Conservation (phyloP, 2,329 filamentous ascomycete genomes). For the Hymenoscyphus infarciens region DNA sequence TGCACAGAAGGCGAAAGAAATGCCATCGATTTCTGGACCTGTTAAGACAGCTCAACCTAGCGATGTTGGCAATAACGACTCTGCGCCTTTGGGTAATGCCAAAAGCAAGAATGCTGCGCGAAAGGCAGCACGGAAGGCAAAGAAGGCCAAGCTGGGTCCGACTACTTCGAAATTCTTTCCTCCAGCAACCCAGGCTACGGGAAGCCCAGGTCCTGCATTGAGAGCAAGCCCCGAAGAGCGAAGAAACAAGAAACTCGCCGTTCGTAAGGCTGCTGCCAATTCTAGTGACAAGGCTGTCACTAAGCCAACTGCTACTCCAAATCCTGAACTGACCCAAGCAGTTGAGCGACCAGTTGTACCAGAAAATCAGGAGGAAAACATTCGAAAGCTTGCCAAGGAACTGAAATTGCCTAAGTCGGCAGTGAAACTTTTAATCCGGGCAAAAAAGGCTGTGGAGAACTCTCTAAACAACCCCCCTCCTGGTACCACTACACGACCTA, state of each 20-base stretch:
- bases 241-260: conserved; percentile 2
- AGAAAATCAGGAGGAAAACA: background rate
- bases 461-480: background rate
- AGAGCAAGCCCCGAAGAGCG: background rate
- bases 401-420: background rate
- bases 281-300: background rate
- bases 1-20: background rate
- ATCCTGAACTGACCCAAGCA: background rate
- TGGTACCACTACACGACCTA: conserved; percentile 1
- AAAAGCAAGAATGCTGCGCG: background rate
- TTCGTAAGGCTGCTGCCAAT: background rate
- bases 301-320: background rate
- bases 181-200: background rate
- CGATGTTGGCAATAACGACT: background rate
- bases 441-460: background rate
- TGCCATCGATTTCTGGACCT: background rate
- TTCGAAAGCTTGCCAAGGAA: background rate
- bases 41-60: background rate
- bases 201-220: background rate
- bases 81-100: background rate
- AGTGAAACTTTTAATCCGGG: background rate
- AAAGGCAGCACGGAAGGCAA: conserved; percentile 3
- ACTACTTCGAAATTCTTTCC: conserved; percentile 3
- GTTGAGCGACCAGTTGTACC: background rate
- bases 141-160: background rate